Base-by-base conservation (phyloP, 768 basidiomycete species). In the Bullera alba region DNA sequence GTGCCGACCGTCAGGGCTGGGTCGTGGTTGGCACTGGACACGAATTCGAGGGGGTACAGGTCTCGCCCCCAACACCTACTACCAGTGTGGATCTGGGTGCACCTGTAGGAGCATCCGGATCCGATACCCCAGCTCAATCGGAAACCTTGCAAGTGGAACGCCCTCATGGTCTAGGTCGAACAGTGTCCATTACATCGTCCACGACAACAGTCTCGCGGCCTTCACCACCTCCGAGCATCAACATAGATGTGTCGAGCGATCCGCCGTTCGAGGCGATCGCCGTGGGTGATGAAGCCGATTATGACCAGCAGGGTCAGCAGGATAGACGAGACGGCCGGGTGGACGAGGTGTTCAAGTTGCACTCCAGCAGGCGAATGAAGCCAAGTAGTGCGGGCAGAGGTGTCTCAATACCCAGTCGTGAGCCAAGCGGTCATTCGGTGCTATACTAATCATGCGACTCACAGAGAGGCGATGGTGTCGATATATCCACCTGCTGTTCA, bases 311-410 rank as follows among this genome's bases (percentile, higher is more conserved):
- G 2, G 66, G 63, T 15, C 66, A 68, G 42, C 36, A 48, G n/a
- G 66, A 68, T 42, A 26, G 66, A 16, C 43, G 35, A 27, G 66
- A 68, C 42, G 66, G 66, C 4, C 58, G 51, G 32, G 60, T 68
- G 16, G 66, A 68, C 41, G 58, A 50, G 10, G 66, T 68, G 2
- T 68, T 68, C 61, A 65, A 61, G 38, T 48, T 68, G 15, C 66
- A 68, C 43, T 62, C 60, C 0, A 63, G 60, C 36, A 42, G 66
- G 42, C 51, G 66, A 38, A 68, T 68, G 66, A 68, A 68, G 43
- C 66, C 66, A 8, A 54, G 51, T 4, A 61, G 59, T 39, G 50
- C 60, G 5, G 63, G 63, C 4, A 46, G 66, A 32, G 66, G 66
- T 2, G 66, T 68, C 4, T 68, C 66, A 16, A 68, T 68, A 30